These are phyloP conservation scores for Diatrype stigma DNA, from an alignment of 2,329 filamentous ascomycete species.

Conservation along the genomic window DNA sequence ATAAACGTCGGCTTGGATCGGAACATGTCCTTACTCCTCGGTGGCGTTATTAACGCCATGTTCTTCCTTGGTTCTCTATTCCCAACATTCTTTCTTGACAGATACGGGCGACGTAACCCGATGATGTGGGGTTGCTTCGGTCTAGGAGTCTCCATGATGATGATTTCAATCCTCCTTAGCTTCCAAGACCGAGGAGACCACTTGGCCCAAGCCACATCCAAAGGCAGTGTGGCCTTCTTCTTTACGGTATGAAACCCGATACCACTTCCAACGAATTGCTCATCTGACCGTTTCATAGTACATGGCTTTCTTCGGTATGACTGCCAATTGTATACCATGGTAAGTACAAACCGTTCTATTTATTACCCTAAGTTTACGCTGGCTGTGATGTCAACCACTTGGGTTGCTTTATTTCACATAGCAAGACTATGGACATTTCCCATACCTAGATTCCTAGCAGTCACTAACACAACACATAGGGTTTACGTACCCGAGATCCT, in stretches of 20 bases:
- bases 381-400: too few species aligned
- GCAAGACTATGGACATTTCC: conserved; percentile 19
- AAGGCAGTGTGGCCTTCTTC: conserved; percentile 33
- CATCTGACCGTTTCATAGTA: conserved; percentile 14
- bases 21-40: conserved; percentile 7
- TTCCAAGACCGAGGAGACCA: conserved; percentile 9
- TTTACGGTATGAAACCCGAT: conserved; percentile 21
- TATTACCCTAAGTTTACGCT: neutral
- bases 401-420: conserved; percentile 10
- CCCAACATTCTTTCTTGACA: conserved; percentile 30
- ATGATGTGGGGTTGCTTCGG: conserved; percentile 39
- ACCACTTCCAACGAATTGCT: neutral
- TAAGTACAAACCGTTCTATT: conserved; percentile 20
- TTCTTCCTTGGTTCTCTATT: conserved; percentile 30
- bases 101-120: conserved; percentile 35
- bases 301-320: conserved; percentile 28
- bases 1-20: conserved; percentile 2
- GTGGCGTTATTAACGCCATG: conserved; percentile 9
- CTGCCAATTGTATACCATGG: conserved; percentile 31
- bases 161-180: conserved; percentile 31
- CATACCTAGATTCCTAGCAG: conserved; percentile 18
- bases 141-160: conserved; percentile 31
- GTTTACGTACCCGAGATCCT: conserved; percentile 34
- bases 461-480: conserved; percentile 15
- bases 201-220: conserved; percentile 13